A percentile compares a stretch with the other conserved stretches of the same genome.
Evolutionary conservation across 2,329 filamentous ascomycete genomes (phyloP).

Genomic region (Aspergillus ruber): DNA sequence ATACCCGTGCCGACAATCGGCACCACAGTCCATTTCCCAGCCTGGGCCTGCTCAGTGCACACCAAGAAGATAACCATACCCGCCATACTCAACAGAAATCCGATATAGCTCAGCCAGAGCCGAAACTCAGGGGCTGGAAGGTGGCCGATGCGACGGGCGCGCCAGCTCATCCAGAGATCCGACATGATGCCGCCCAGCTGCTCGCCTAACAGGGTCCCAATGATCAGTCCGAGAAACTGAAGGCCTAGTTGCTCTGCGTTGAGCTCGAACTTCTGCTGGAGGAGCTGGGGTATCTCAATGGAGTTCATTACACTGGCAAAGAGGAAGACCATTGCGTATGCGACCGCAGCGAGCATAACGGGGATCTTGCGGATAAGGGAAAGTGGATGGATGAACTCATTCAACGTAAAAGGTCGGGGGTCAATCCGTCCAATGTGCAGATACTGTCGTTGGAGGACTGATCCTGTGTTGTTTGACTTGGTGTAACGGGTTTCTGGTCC

Average conservation of each 20-base stretch:
- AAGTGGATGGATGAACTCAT: slow-evolving; percentile 49
- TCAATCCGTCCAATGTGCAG: slow-evolving; percentile 46
- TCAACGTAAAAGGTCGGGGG: slow-evolving; percentile 39
- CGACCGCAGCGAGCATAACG: slow-evolving; percentile 46
- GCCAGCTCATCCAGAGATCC: slow-evolving; percentile 50
- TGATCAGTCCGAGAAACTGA: slow-evolving; percentile 52
- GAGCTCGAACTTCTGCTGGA: slow-evolving; percentile 50
- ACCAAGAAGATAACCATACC: slow-evolving; percentile 54
- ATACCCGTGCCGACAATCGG: slow-evolving; percentile 52
- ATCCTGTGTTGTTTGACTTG: slow-evolving; percentile 14
- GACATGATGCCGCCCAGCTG: slow-evolving; percentile 51
- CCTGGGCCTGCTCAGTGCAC: slow-evolving; percentile 40
- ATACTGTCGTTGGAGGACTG: slow-evolving; percentile 38
- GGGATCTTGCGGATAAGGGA: slow-evolving; percentile 41
- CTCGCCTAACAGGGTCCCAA: slow-evolving; percentile 54
- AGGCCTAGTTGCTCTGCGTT: slow-evolving; percentile 53
- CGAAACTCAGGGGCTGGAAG: slow-evolving; percentile 47
- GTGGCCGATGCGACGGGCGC: slow-evolving; percentile 24
- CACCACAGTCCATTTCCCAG: slow-evolving; percentile 48
- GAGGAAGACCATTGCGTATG: slow-evolving; percentile 54
- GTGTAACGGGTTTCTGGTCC: slow-evolving; percentile 50
- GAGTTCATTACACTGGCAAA: slow-evolving; percentile 50
- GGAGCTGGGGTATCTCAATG: slow-evolving; percentile 56
- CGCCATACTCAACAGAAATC: slow-evolving; percentile 46
- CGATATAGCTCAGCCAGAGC: slow-evolving; percentile 53